Evolutionary conservation across 2,329 filamentous ascomycete genomes (phyloP).

Genomic region (Mycosphaerella sp.): DNA sequence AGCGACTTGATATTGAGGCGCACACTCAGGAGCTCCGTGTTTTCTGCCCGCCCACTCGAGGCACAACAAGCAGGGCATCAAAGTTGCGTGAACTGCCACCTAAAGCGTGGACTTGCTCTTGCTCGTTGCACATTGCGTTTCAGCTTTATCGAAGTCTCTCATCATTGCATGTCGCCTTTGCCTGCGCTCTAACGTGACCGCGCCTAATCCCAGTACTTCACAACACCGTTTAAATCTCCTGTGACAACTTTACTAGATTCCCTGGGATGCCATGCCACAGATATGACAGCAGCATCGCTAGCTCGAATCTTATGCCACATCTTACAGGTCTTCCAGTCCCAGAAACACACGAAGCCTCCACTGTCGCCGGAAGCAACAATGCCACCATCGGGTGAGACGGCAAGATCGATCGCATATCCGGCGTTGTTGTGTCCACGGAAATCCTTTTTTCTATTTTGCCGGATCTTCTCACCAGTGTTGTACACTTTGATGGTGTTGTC

Average conservation of each 20-base stretch:
- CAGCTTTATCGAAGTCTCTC: too few relatives aligned
- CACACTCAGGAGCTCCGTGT: too few relatives aligned
- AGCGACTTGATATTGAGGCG: too few relatives aligned
- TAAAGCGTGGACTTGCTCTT: too few relatives aligned
- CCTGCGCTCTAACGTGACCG: background rate
- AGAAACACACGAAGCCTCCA: conserved; percentile 87
- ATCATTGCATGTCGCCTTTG: too few relatives aligned
- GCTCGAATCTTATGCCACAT: conserved; percentile 96
- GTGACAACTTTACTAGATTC: conserved; percentile 92
- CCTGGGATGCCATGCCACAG: conserved; percentile 92
- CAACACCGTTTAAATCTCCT: conserved; percentile 78
- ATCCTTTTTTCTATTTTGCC: conserved; percentile 94
- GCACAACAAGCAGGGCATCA: too few relatives aligned
- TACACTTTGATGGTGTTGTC: conserved; percentile 98
- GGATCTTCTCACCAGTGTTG: conserved; percentile 88
- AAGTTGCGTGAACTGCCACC: too few relatives aligned
- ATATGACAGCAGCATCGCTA: conserved; percentile 74
- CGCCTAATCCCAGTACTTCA: conserved; percentile 82
- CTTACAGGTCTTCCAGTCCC: conserved; percentile 99
- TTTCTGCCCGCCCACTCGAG: too few relatives aligned
- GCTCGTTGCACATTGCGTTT: too few relatives aligned
- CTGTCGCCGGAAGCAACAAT: conserved; percentile 84
- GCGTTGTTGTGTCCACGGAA: conserved; percentile 96
- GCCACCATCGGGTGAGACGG: conserved; percentile 83
- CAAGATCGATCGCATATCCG: conserved; percentile 84